A percentile compares a stretch with the other conserved stretches of the same genome.
These are phyloP conservation scores for Pseudocercospora pini-densiflorae DNA, from an alignment of 2,329 filamentous ascomycete species.

Conservation along the genomic window DNA sequence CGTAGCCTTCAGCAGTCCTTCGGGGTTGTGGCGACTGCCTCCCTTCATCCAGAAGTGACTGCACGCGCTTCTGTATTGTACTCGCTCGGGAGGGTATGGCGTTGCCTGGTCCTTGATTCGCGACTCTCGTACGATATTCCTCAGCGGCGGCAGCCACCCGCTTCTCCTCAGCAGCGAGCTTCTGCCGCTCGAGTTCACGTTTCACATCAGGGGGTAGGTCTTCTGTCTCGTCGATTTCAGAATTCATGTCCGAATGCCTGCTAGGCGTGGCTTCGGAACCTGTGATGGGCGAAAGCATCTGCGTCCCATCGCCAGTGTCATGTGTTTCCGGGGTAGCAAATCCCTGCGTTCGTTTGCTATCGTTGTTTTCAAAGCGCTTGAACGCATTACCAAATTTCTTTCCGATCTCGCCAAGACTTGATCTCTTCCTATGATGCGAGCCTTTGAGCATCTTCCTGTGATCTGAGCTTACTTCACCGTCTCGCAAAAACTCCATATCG, in stretches of 20 bases:
- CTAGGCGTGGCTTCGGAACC: constrained; percentile 75
- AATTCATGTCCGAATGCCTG: constrained; percentile 54
- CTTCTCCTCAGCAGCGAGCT: constrained; percentile 84
- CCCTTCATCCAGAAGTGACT: constrained; percentile 81
- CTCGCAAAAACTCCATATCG: constrained; percentile 82
- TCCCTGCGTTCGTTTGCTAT: constrained; percentile 22
- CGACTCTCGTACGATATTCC: constrained; percentile 79
- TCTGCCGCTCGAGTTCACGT: constrained; percentile 82
- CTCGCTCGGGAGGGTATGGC: constrained; percentile 67
- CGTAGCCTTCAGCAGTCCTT: constrained; percentile 85
- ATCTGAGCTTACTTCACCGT: constrained; percentile 58
- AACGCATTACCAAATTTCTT: constrained; percentile 85
- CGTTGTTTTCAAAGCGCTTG: constrained; percentile 75
- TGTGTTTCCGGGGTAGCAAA: constrained; percentile 27
- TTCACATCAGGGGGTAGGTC: constrained; percentile 84
- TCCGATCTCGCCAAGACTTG: constrained; percentile 68
- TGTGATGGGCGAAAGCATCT: constrained; percentile 68
- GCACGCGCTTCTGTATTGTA: constrained; percentile 91
- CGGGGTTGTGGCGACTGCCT: constrained; percentile 59
- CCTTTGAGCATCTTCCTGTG: constrained; percentile 30
- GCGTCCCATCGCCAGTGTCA: constrained; percentile 33
- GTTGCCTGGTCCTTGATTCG: constrained; percentile 61
- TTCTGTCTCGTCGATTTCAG: constrained; percentile 67
- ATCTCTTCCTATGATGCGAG: constrained; percentile 67
- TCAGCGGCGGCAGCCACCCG: constrained; percentile 87